Base-by-base conservation (phyloP, 148 eudicot species). In the Heliamphora exappendiculata region DNA sequence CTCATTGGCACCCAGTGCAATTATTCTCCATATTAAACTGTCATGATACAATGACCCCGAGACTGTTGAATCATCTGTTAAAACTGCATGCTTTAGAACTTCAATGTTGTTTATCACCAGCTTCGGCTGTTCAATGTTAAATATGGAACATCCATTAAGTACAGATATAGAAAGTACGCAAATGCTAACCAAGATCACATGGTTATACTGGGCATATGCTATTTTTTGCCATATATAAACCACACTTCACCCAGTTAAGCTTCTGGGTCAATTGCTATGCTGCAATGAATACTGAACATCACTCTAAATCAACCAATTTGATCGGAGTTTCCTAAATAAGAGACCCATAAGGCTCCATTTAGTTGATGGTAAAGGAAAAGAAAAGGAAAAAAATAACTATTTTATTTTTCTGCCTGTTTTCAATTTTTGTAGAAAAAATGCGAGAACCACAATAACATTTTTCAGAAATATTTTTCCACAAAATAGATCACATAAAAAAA, bases 91-190 rank as follows among this genome's bases (percentile, higher is more conserved):
- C 86, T 86, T 89, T 81, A 94, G 78, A 74, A 92, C 85, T 51
- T 94, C 98, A 65, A 94, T 85, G 79, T 94, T 94, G 91, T 94
- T 94, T 78, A 94, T 79, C 82, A 94, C 90, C 78, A 94, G 85
- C 87, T 94, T 94, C 37, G 98, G 98, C 98, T 94, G 90, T 85
- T 80, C 81, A 75, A 13, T 28, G 51, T 31, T 33, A 29, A 39
- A 51, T 47, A 24, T n/a, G 62, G 59, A 59, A 62, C 16, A 64
- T 72, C 71, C 63, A 33, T 39, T 60, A 77, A 79, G 5, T 37
- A 36, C 6, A 72, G 20, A 73, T 24, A 53, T 64, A 33, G 33
- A 57, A 71, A 54, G 31, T 36, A 39, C 49, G n/a, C 45, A 26
- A 45, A 67, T 19, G 50, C 22, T 0, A 33, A 44, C 47, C 37